These are phyloP conservation scores for Gracilaria domingensis DNA, from an alignment of 23 red algal species.

Conservation along the genomic window DNA sequence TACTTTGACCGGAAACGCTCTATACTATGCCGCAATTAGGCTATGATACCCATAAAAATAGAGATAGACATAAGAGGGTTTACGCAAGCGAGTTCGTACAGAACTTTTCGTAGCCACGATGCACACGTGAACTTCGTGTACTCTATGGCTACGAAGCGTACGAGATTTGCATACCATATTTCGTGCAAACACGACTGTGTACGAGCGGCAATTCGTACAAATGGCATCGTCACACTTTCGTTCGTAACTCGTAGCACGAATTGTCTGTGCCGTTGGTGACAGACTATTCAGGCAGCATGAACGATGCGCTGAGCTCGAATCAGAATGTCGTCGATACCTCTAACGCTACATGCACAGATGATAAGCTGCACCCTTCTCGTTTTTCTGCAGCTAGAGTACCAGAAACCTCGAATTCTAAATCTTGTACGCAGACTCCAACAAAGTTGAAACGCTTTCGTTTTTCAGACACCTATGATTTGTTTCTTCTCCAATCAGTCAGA, in stretches of 20 bases:
- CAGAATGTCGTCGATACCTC: no score
- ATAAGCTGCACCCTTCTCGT: background rate
- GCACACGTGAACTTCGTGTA: background rate
- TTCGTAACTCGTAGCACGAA: no score
- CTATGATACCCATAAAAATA: no score
- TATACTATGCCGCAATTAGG: no score
- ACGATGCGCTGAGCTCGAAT: background rate
- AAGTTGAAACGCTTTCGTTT: conserved; percentile 22
- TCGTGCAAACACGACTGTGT: background rate
- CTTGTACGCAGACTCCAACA: background rate
- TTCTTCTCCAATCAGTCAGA: background rate
- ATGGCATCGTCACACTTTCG: no score
- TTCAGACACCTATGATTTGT: conserved; percentile 14
- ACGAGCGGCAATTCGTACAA: background rate
- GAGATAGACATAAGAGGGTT: no score
- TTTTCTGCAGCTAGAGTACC: background rate
- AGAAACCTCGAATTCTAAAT: background rate
- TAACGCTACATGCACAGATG: background rate
- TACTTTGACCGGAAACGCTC: no score
- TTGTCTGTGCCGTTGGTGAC: background rate
- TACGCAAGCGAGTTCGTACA: background rate
- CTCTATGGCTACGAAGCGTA: background rate
- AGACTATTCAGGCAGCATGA: background rate
- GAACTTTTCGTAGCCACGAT: background rate
- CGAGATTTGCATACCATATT: background rate